These are phyloP conservation scores for Tephrocybe sp. DNA, from an alignment of 768 basidiomycete genomes.

Conservation along the genomic window DNA sequence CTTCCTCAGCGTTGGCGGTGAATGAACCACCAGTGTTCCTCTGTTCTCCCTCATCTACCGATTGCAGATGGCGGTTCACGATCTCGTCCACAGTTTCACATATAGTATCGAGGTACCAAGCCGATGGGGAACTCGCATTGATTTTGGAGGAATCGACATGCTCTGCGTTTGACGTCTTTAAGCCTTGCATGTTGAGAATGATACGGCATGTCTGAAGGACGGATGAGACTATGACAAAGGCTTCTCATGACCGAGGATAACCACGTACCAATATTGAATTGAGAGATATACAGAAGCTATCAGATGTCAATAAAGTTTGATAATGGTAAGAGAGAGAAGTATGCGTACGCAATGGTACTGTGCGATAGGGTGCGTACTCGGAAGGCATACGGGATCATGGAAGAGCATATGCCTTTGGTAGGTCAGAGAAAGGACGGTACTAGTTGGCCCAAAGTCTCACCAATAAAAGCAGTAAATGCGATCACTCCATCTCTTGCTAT, in stretches of 20 bases:
- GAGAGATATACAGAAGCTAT: neutral
- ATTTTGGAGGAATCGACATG: too few relatives aligned
- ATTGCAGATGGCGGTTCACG: too few relatives aligned
- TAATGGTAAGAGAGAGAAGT: neutral
- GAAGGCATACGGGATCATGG: slow-evolving; percentile 3
- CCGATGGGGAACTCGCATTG: too few relatives aligned
- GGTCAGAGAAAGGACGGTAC: too few relatives aligned
- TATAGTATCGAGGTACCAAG: too few relatives aligned
- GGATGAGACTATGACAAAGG: neutral
- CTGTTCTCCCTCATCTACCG: too few relatives aligned
- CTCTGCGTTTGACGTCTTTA: neutral
- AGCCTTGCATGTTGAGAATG: slow-evolving; percentile 2
- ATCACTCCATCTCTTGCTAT: neutral
- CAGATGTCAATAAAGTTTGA: neutral
- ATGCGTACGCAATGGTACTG: neutral
- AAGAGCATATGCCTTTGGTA: neutral
- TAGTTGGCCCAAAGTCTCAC: neutral
- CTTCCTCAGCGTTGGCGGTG: too few relatives aligned
- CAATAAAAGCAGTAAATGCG: neutral
- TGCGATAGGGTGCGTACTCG: neutral
- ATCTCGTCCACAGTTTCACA: too few relatives aligned
- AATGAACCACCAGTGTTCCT: too few relatives aligned
- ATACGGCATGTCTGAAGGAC: slow-evolving; percentile 1
- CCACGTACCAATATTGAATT: neutral
- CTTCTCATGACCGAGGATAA: neutral